These are phyloP conservation scores for Apiospora sp. DNA, from an alignment of 2,329 filamentous ascomycete species.

Conservation along the genomic window DNA sequence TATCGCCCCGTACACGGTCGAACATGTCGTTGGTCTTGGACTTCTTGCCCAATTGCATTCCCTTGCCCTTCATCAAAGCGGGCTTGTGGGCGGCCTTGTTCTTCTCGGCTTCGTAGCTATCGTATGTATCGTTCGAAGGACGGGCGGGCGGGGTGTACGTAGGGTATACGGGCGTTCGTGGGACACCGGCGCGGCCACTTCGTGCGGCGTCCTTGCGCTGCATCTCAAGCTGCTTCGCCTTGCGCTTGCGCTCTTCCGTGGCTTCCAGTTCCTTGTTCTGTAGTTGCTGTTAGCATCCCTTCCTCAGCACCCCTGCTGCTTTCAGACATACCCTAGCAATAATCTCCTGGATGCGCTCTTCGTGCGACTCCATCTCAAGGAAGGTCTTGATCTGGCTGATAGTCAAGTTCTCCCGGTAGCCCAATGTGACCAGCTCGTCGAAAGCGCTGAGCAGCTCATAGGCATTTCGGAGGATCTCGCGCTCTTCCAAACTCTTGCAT, in stretches of 20 bases:
- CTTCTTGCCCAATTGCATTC: conserved; percentile 99
- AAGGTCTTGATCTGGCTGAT: conserved; percentile 99
- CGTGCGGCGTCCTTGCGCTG: conserved; percentile 96
- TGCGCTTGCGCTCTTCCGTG: conserved; percentile 96
- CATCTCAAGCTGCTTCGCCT: conserved; percentile 98
- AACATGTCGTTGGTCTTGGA: conserved; percentile 98
- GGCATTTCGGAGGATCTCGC: conserved; percentile 92
- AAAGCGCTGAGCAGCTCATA: conserved; percentile 97
- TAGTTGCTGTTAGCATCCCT: conserved; percentile 28
- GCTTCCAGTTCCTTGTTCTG: conserved; percentile 99
- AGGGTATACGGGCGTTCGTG: conserved; percentile 83
- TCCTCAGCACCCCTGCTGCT: not conserved
- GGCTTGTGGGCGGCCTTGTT: conserved; percentile 75
- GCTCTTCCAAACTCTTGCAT: conserved; percentile 94
- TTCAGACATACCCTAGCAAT: conserved; percentile 76
- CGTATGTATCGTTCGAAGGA: conserved; percentile 82
- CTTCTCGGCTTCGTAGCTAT: conserved; percentile 96
- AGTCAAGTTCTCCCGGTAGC: conserved; percentile 95
- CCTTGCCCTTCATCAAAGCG: conserved; percentile 84
- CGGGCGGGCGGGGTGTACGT: conserved; percentile 85
- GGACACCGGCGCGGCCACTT: conserved; percentile 69
- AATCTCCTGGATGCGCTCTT: conserved; percentile 98
- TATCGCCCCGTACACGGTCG: conserved; percentile 89
- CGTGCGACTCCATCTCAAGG: conserved; percentile 98
- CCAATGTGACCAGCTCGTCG: conserved; percentile 94